phyloP scores from a whole-genome alignment of 495 filamentous ascomycete species.

The Delitschia confertaspora region DNA sequence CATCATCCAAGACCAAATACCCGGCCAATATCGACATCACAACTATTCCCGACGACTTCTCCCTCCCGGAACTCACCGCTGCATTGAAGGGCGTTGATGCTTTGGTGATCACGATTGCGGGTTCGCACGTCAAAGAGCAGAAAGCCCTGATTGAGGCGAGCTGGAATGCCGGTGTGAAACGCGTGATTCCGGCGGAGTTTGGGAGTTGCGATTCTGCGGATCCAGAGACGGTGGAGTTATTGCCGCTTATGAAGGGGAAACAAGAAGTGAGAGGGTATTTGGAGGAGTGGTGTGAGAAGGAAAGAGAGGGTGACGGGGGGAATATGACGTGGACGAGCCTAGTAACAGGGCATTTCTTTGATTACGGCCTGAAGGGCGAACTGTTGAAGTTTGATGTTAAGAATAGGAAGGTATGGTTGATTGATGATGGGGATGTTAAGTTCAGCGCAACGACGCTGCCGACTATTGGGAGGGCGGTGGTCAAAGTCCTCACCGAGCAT shows the following conservation, averaged over 20 bases:
- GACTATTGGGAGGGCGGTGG: slow-evolving; percentile 18
- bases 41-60: slow-evolving; percentile 23
- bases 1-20: slow-evolving; percentile 21
- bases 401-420: slow-evolving; percentile 11
- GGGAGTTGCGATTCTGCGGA: slow-evolving; percentile 26
- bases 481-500: slow-evolving; percentile 10
- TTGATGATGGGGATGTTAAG: slow-evolving; percentile 26
- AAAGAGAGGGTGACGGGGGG: slow-evolving; percentile 1
- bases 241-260: slow-evolving; percentile 25
- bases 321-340: slow-evolving; percentile 24
- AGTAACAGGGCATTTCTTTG: slow-evolving; percentile 27
- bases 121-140: slow-evolving; percentile 11
- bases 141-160: slow-evolving; percentile 21
- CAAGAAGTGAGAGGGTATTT: slow-evolving; percentile 13
- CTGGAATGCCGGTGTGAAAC: slow-evolving; percentile 15
- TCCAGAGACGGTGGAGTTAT: slow-evolving; percentile 8
- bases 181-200: slow-evolving; percentile 25
- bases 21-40: slow-evolving; percentile 3
- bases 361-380: slow-evolving; percentile 9
- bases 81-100: slow-evolving; percentile 17
- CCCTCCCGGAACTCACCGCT: slow-evolving; percentile 1
- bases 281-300: slow-evolving; percentile 1
- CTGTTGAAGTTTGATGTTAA: slow-evolving; percentile 20
- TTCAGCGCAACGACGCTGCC: slow-evolving; percentile 13
- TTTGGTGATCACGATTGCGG: slow-evolving; percentile 24